These are phyloP conservation scores for Simmondsia chinensis DNA, from an alignment of 148 eudicot species.

Conservation along the genomic window DNA sequence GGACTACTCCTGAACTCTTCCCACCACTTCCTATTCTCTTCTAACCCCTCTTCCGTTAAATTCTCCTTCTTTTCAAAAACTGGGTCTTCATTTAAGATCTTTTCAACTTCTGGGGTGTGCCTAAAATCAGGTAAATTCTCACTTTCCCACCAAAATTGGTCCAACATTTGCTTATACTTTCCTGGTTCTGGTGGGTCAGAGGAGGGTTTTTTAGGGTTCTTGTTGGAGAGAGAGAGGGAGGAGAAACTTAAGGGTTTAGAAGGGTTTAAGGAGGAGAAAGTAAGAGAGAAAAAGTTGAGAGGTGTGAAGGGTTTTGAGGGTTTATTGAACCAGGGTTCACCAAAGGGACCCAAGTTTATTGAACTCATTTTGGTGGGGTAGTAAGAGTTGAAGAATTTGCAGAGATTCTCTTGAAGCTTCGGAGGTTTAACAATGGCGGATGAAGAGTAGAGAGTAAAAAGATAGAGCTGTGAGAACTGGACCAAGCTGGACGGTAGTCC, in stretches of 20 bases:
- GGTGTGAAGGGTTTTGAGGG: constrained; percentile 46
- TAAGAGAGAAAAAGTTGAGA: constrained; percentile 30
- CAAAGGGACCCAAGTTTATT: constrained; percentile 51
- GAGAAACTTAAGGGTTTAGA: constrained; percentile 47
- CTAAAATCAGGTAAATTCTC: constrained; percentile 63
- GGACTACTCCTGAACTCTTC: constrained; percentile 51
- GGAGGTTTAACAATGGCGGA: no score
- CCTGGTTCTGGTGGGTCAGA: constrained; percentile 33
- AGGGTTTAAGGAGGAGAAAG: constrained; percentile 28
- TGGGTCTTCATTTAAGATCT: constrained; percentile 47
- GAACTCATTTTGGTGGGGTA: constrained; percentile 38
- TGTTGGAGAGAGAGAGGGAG: constrained; percentile 30
- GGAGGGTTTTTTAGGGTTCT: constrained; percentile 16
- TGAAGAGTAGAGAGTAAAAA: no score
- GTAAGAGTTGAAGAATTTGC: no score
- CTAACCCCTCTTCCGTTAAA: constrained; percentile 47
- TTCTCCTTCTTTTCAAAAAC: constrained; percentile 45
- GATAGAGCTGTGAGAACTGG: no score
- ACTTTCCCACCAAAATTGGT: constrained; percentile 76
- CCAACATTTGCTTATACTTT: constrained; percentile 50
- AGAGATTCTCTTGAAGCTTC: no score
- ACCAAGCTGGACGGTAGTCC: no score
- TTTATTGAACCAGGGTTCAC: constrained; percentile 54
- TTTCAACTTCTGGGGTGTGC: constrained; percentile 62
- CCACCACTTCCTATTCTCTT: constrained; percentile 66